Percentiles rank a stretch among this genome's conserved stretches.
These are phyloP conservation scores for Fusarium lateritium DNA, from an alignment of 2,329 filamentous ascomycete species.

Conservation along the genomic window DNA sequence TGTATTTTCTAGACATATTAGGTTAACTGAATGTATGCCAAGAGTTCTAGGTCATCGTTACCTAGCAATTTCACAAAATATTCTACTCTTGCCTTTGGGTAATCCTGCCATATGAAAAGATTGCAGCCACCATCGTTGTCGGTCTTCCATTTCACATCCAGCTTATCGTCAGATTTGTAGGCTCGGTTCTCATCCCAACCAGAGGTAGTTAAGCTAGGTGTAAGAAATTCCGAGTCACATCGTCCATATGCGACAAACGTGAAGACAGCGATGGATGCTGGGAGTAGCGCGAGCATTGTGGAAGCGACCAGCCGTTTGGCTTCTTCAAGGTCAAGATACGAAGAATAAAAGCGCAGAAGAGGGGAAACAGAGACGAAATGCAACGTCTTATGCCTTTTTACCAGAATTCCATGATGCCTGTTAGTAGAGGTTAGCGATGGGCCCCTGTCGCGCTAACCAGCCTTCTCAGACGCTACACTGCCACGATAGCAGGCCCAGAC, in stretches of 20 bases:
- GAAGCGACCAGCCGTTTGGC: fast-evolving
- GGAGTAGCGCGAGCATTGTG: fast-evolving
- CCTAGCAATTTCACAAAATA: not conserved
- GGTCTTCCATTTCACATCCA: slow-evolving; percentile 13
- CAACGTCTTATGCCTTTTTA: not conserved
- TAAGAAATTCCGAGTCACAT: slow-evolving; percentile 1
- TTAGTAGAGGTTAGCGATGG: not conserved
- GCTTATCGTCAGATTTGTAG: not conserved
- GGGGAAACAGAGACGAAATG: not conserved
- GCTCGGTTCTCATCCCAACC: not conserved
- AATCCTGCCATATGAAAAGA: slow-evolving; percentile 5
- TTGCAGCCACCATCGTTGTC: not conserved
- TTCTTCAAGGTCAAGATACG: fast-evolving
- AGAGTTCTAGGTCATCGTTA: fast-evolving
- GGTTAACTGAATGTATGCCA: fast-evolving
- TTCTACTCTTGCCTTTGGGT: not conserved
- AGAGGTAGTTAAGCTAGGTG: fast-evolving
- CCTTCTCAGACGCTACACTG: slow-evolving; percentile 2
- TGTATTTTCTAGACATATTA: not conserved
- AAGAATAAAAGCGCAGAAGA: not conserved
- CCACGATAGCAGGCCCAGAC: not conserved
- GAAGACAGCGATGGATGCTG: fast-evolving
- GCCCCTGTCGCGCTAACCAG: slow-evolving; percentile 19
- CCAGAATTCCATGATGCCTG: not conserved
- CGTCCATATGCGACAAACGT: not conserved